Percentiles rank a stretch among this genome's conserved stretches.
phyloP scores from a whole-genome alignment of 768 basidiomycete genomes.

The Scleroderma bovista region DNA sequence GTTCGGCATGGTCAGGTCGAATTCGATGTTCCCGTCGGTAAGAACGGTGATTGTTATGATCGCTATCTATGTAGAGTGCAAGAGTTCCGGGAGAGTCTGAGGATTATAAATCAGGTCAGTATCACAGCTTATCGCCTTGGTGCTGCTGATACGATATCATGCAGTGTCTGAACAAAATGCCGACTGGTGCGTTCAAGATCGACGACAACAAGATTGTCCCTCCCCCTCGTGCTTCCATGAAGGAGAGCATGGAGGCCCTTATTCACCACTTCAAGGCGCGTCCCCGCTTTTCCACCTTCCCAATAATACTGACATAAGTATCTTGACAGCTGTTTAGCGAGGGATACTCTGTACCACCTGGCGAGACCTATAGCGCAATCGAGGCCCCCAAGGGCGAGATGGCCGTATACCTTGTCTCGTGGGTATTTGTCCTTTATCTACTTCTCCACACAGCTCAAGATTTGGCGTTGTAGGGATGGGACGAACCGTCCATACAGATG shows the following conservation, averaged over 20 bases:
- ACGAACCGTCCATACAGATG: slow-evolving; percentile 95
- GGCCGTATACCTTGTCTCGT: slow-evolving; percentile 97
- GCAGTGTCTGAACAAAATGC: slow-evolving; percentile 96
- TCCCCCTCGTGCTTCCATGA: slow-evolving; percentile 96
- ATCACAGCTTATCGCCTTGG: not conserved
- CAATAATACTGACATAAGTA: slow-evolving; percentile 1
- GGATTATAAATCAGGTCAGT: slow-evolving; percentile 74
- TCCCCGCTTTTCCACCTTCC: not conserved
- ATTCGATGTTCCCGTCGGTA: slow-evolving; percentile 95
- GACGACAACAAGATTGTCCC: slow-evolving; percentile 98
- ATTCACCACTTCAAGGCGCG: slow-evolving; percentile 96
- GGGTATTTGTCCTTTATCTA: slow-evolving; percentile 24
- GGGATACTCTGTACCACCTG: slow-evolving; percentile 93
- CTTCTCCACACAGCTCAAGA: not conserved
- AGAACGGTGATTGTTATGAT: slow-evolving; percentile 97
- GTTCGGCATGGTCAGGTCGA: slow-evolving; percentile 58
- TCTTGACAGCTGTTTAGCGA: slow-evolving; percentile 79
- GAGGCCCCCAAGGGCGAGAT: slow-evolving; percentile 99
- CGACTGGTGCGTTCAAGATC: slow-evolving; percentile 84
- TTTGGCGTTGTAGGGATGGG: slow-evolving; percentile 58
- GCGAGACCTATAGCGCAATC: slow-evolving; percentile 94
- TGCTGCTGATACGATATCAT: not conserved
- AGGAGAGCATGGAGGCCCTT: slow-evolving; percentile 96
- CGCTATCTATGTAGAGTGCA: slow-evolving; percentile 97
- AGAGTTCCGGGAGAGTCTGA: slow-evolving; percentile 93